These are phyloP conservation scores for Alternaria arbusti DNA, from an alignment of 2,329 filamentous ascomycete species.

Conservation along the genomic window DNA sequence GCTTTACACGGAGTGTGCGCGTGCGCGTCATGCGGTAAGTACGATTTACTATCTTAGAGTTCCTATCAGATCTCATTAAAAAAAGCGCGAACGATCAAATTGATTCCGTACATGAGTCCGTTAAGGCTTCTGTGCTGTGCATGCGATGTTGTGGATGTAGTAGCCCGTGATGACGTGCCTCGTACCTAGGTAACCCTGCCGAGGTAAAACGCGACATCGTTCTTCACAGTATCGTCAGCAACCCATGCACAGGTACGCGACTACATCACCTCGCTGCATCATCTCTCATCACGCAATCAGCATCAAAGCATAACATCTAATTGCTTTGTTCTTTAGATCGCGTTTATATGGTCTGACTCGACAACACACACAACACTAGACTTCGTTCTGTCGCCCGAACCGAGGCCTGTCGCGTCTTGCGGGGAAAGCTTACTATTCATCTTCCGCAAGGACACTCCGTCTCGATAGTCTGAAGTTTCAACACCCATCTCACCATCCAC, in stretches of 20 bases:
- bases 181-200: slow-evolving; percentile 12
- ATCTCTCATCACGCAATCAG: neutral
- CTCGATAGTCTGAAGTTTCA: neutral
- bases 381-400: slow-evolving; percentile 8
- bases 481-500: neutral
- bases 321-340: neutral
- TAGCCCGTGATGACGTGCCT: slow-evolving; percentile 11
- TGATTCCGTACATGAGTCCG: neutral
- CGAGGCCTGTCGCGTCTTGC: slow-evolving; percentile 19
- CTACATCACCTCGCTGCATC: neutral
- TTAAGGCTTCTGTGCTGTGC: neutral
- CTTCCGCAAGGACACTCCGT: neutral
- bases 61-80: too few relatives aligned
- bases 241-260: neutral
- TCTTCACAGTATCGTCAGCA: neutral
- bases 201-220: slow-evolving; percentile 15
- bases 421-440: slow-evolving; percentile 21
- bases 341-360: neutral
- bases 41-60: neutral
- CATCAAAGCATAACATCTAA: neutral
- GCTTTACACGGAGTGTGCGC: neutral
- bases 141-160: neutral
- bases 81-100: too few relatives aligned
- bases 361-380: neutral
- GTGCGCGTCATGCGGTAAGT: neutral